A percentile compares a stretch with the other conserved stretches of the same genome.
Conservation (phyloP, 2,329 filamentous ascomycete genomes). For the Chaetoscypha palmicola region DNA sequence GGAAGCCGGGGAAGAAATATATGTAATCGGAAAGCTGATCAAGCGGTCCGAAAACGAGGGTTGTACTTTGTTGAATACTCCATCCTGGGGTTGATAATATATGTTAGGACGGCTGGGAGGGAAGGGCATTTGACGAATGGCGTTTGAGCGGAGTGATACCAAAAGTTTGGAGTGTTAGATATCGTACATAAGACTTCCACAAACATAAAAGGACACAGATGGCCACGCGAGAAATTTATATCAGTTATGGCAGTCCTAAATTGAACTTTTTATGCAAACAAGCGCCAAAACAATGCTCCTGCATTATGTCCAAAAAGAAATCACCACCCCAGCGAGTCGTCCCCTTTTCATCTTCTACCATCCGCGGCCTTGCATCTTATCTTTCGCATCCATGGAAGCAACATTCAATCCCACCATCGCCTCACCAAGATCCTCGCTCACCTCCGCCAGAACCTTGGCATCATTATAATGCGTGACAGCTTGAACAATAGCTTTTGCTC, state of each 20-base stretch:
- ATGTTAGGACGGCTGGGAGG: not conserved
- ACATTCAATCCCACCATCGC: constrained; percentile 97
- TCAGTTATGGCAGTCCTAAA: constrained; percentile 1
- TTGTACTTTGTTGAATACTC: constrained; percentile 55
- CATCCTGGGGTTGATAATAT: constrained; percentile 25
- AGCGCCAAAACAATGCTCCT: constrained; percentile 6
- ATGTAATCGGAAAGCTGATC: constrained; percentile 65
- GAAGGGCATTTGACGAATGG: constrained; percentile 1
- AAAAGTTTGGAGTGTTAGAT: constrained; percentile 17
- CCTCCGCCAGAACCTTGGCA: constrained; percentile 75
- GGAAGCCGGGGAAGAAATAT: constrained; percentile 68
- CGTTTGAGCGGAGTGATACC: constrained; percentile 14
- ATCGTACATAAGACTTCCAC: too few relatives aligned
- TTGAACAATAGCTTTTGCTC: constrained; percentile 89
- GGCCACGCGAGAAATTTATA: not conserved
- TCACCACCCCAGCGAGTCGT: too few relatives aligned
- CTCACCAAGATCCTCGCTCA: constrained; percentile 85
- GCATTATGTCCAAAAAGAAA: not conserved
- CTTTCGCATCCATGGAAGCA: constrained; percentile 63
- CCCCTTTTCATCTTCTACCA: constrained; percentile 52
- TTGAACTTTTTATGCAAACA: constrained; percentile 6
- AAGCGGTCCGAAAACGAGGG: constrained; percentile 46
- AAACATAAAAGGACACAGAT: too few relatives aligned
- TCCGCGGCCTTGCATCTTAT: constrained; percentile 79
- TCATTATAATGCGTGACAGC: constrained; percentile 89